phyloP scores from a whole-genome alignment of 129 eudicot genomes.

The Flaveria bidentis region DNA sequence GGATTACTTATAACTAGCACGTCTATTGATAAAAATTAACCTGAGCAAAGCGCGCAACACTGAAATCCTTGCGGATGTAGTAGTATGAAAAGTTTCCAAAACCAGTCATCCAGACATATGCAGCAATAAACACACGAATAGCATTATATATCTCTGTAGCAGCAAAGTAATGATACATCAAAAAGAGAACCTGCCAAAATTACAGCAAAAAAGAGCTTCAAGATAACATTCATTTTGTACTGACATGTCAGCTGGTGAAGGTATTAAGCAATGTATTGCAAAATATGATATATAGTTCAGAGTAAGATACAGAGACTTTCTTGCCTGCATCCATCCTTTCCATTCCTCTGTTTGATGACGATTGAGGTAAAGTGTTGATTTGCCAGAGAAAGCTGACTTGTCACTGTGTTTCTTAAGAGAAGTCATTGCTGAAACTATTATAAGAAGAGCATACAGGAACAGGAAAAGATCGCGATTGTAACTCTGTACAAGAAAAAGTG shows the following conservation, averaged over 20 bases:
- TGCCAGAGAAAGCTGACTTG: conserved; percentile 90
- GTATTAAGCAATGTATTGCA: not conserved
- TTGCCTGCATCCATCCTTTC: conserved; percentile 99
- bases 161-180: conserved; percentile 48
- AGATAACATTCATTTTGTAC: conserved; percentile 25
- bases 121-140: conserved; percentile 46
- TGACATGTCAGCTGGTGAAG: not conserved
- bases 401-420: conserved; percentile 82
- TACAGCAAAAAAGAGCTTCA: conserved; percentile 11
- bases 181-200: conserved; percentile 36
- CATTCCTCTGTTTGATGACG: conserved; percentile 98
- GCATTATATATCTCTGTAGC: conserved; percentile 46
- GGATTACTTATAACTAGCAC: conserved; percentile 6
- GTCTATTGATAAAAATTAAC: conserved; percentile 34
- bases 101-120: conserved; percentile 57
- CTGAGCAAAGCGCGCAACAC: conserved; percentile 85
- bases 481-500: conserved; percentile 52
- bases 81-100: conserved; percentile 60
- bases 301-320: conserved; percentile 17
- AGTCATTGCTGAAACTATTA: conserved; percentile 85
- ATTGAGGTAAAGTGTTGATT: conserved; percentile 79
- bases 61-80: conserved; percentile 51
- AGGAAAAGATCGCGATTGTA: conserved; percentile 93
- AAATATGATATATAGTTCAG: not conserved
- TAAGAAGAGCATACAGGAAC: conserved; percentile 71